A percentile compares a stretch with the other conserved stretches of the same genome.
phyloP scores from a whole-genome alignment of 2,329 filamentous ascomycete species.

The Aspergillus transmontanensis region DNA sequence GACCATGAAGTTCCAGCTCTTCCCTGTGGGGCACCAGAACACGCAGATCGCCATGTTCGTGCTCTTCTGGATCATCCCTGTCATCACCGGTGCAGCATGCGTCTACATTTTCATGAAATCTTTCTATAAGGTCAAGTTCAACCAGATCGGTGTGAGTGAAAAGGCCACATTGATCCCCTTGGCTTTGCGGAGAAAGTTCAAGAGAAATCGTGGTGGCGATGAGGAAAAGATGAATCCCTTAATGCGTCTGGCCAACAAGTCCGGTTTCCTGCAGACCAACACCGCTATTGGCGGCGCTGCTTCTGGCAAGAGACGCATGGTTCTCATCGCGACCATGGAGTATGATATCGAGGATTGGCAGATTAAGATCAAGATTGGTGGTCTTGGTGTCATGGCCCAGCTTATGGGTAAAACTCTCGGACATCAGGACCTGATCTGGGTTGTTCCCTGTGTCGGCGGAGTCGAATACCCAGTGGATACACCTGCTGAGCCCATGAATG shows the following conservation, averaged over 20 bases:
- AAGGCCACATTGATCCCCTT: constrained; percentile 47
- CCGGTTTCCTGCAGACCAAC: constrained; percentile 40
- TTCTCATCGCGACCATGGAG: constrained; percentile 71
- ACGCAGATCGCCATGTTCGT: constrained; percentile 55
- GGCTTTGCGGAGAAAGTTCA: constrained; percentile 37
- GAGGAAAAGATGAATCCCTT: constrained; percentile 38
- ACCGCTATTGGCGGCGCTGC: constrained; percentile 35
- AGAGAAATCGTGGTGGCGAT: constrained; percentile 29
- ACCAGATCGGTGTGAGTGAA: constrained; percentile 58
- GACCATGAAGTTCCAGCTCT: constrained; percentile 57
- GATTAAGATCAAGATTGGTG: constrained; percentile 73
- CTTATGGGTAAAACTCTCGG: constrained; percentile 68
- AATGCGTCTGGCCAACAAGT: constrained; percentile 38
- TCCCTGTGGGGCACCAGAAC: constrained; percentile 30
- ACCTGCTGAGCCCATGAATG: constrained; percentile 61
- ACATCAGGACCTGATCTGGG: constrained; percentile 68
- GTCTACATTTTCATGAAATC: constrained; percentile 62
- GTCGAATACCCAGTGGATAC: constrained; percentile 65
- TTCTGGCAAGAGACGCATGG: constrained; percentile 49
- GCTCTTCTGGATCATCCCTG: constrained; percentile 57
- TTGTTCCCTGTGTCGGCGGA: constrained; percentile 64
- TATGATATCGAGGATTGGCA: constrained; percentile 72
- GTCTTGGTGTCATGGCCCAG: constrained; percentile 70
- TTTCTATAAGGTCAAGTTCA: constrained; percentile 67
- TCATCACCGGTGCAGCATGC: constrained; percentile 52